Base-by-base conservation (phyloP, 257 asterid genomes). In the Salvia miltiorrhiza region DNA sequence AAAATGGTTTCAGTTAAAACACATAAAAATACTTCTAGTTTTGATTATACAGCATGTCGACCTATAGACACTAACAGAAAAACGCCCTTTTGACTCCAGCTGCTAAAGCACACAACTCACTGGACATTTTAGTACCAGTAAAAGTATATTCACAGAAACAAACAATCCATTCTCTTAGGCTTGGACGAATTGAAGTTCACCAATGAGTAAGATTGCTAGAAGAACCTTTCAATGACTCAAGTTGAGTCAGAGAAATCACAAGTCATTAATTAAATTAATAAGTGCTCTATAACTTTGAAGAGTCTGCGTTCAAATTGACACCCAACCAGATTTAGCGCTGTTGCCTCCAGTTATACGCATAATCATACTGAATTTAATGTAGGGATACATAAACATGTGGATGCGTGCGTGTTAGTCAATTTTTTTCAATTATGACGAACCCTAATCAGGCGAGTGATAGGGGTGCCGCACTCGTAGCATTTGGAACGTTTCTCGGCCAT, bases 381-480 rank as follows among this genome's bases (percentile, higher is more conserved):
- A 6, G 40, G 30, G 72, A 75, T 5, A 45, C 19, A 53, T 26
- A 54, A 6, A 48, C 49, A 63, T 7, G 65, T 10, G 26, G 53
- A 24, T 7, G 37, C 72, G 17, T 21, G 58, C 53, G 26, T 8
- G 33, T n/a, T n/a, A n/a, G n/a, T n/a, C n/a, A n/a, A n/a, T n/a
- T 21, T 57, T 26, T 53, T 63, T 19, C 54, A 48, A 24, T 21
- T n/a, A 52, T 33, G 52, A 63, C 80, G 28, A 65, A 92, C 98
- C 85, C 96, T 82, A 63, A 90, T 87, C 80, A 93, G 79, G 47
- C 87, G 89, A 28, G 92, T 88, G 67, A 93, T 78, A 3, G 87
- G 88, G 45, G 87, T 62, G 47, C 98, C 97, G 47, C 98, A 93
- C 68, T 90, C 95, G 77, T 81, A 80, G 84, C 98, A 93, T 73